Evolutionary conservation across 352 stramenopile genomes (phyloP), one percentile per base, ranked within the genome.

Genomic region (Phytophthora capsici): DNA sequence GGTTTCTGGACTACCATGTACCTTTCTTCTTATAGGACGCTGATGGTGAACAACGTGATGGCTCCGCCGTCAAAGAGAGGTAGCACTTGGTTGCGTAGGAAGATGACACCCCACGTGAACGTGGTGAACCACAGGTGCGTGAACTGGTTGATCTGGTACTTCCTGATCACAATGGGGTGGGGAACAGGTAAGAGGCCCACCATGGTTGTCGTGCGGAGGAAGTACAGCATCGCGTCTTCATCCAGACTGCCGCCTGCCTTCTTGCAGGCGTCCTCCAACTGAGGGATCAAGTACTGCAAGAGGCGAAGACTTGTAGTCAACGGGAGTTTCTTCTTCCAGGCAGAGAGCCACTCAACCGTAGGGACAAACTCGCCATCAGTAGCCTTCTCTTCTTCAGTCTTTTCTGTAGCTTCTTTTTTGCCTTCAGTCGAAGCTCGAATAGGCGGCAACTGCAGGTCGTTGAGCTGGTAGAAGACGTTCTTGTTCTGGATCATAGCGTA

Each of bases 111-210:
- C 97, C 97, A 99, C 71, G 98, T 97, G 68, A 99, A 99, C 13
- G 96, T 98, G 26, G 97, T 99, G 75, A 99, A 99, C 98, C 98
- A 99, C 38, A 99, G 75, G 23, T 96, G 92, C 26, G 97, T 99
- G 66, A 98, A 99, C 75, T 99, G 91, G 80, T 99, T 99, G 58
- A 98, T 97, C 78, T 99, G 95, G 75, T 99, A 99, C 77, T 99
- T 99, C 54, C 97, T 84, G 71, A 99, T 99, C 19, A 99, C 96
- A 73, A 99, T 99, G 2, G 97, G 88, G 77, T 99, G 98, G 4
- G 98, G 98, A 26, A 99, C 89, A 1, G 92, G 92, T 41, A 99
- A 71, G 13, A 99, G 71, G n/a, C 98, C 98, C n/a, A 99, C 98
- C 92, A 99, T 98, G 0, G 97, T 99, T 1, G 97, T 99, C 62